Evolutionary conservation across 1,284 basidiomycete species (phyloP), one percentile per base, ranked within the genome.

Genomic region (Cystobasidiaceae sp.): DNA sequence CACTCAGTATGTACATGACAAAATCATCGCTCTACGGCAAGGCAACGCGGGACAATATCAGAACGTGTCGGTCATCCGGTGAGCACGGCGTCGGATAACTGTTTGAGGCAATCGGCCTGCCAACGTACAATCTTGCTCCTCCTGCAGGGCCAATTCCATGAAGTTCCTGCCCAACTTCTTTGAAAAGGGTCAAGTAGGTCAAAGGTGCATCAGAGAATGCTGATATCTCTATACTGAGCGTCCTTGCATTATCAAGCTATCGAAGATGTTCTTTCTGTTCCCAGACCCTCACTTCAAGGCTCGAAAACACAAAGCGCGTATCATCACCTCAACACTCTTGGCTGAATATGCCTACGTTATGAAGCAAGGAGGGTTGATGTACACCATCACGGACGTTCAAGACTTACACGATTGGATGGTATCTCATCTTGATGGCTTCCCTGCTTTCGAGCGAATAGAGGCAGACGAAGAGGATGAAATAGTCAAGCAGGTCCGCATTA

Each of bases 91-190:
- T 37, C 32, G 27, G 17, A 5, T 7, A 17, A 5, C 21, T 7
- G 21, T 17, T 25, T 5, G 21, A 23, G 8, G 21, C 17, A 3
- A 7, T 7, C 21, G 21, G 17, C 46, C 17, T 21, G 17, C n/a
- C 9, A 39, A n/a, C 46, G 7, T 8, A n/a, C 21, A 13, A 21
- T 39, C 33, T 54, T 8, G 13, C 7, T 19, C 25, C 9, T 50
- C 69, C 32, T 33, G 67, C 33, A 64, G 61, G 55, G 92, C 90
- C 9, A 99, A 99, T 77, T 88, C 90, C 48, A 97, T 97, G 94
- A 98, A 98, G 80, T 97, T 97, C 78, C 83, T 97, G 69, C 90
- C 93, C 13, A 98, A 98, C 79, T 97, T 93, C 78, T 97, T 99
- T 78, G 77, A 82, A 11, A 93, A 93, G 75, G 86, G 86, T 67